These are phyloP conservation scores for Phallus indusiatus DNA, from an alignment of 768 basidiomycete genomes.

Conservation along the genomic window DNA sequence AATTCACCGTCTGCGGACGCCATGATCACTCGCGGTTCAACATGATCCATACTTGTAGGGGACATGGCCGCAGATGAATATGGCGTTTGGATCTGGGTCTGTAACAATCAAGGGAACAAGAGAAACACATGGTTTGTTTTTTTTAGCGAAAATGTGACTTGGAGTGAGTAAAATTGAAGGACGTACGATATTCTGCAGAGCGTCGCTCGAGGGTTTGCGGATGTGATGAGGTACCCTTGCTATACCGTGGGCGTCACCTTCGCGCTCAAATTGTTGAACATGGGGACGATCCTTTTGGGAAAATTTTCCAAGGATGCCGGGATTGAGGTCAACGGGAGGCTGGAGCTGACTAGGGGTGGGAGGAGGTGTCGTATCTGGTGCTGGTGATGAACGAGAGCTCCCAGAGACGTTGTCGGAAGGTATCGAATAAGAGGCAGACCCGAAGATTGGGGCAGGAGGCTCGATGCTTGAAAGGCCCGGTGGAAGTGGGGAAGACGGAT, in stretches of 20 bases:
- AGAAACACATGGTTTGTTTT: too few species aligned
- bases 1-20: constrained; percentile 74
- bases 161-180: background rate
- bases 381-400: constrained; percentile 8
- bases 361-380: constrained; percentile 4
- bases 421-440: background rate
- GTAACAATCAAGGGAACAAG: too few species aligned
- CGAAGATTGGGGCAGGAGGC: constrained; percentile 3
- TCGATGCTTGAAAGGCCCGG: constrained; percentile 1
- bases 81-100: constrained; percentile 4
- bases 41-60: background rate
- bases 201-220: constrained; percentile 4
- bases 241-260: background rate
- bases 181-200: background rate
- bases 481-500: background rate
- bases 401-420: constrained; percentile 5
- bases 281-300: background rate
- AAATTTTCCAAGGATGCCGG: background rate
- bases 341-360: constrained; percentile 1
- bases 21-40: constrained; percentile 33
- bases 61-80: background rate
- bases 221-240: constrained; percentile 2
- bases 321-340: background rate
- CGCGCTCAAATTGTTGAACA: background rate
- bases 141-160: too few species aligned